Conservation (phyloP, 306 rosid genomes). For the Pterocarpus macrocarpus region DNA sequence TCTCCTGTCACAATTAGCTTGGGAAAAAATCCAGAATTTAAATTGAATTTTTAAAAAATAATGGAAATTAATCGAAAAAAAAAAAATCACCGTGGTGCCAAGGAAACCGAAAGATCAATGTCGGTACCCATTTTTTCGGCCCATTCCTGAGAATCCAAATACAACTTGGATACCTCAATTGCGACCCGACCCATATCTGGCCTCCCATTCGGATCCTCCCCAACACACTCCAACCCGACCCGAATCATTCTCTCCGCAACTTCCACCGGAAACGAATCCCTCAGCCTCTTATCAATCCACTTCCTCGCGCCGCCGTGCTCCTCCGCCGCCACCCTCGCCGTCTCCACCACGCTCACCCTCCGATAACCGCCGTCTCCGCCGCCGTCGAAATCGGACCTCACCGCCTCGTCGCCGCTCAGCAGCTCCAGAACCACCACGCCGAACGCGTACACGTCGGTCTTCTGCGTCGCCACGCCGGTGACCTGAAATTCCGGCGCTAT, state of each 20-base stretch:
- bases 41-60: background rate
- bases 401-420: slow-evolving; percentile 78
- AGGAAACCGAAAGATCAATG: slow-evolving; percentile 63
- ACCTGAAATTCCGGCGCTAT: slow-evolving; percentile 86
- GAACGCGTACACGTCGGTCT: slow-evolving; percentile 87
- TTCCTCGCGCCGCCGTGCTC: slow-evolving; percentile 61
- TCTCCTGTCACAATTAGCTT: background rate
- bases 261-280: slow-evolving; percentile 83
- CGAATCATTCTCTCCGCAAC: slow-evolving; percentile 79
- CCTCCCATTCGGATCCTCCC: slow-evolving; percentile 67
- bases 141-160: slow-evolving; percentile 80
- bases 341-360: slow-evolving; percentile 75
- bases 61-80: background rate
- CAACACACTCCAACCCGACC: slow-evolving; percentile 73
- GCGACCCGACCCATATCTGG: slow-evolving; percentile 85
- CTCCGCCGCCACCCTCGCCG: slow-evolving; percentile 68
- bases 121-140: slow-evolving; percentile 62
- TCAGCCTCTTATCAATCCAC: slow-evolving; percentile 84
- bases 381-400: slow-evolving; percentile 60
- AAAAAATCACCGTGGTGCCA: slow-evolving; percentile 71
- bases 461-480: slow-evolving; percentile 74
- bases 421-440: slow-evolving; percentile 91
- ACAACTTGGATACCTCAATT: slow-evolving; percentile 66
- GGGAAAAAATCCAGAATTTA: background rate
- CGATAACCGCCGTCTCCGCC: slow-evolving; percentile 54